These are phyloP conservation scores for Daldinia decipiens DNA, from an alignment of 495 filamentous ascomycete genomes.

Conservation along the genomic window DNA sequence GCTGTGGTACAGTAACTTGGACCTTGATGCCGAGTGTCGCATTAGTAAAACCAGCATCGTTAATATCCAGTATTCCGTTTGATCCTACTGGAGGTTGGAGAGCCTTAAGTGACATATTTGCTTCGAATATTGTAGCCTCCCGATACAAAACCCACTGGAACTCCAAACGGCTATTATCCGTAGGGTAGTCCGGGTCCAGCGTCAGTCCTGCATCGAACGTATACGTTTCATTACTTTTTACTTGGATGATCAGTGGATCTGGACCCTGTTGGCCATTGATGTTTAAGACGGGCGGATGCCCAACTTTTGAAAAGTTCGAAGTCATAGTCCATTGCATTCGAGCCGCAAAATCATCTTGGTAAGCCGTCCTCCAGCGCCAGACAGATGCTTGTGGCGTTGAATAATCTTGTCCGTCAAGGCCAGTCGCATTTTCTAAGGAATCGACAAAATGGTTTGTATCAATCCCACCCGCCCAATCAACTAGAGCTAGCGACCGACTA, in stretches of 20 bases:
- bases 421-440: slow-evolving; percentile 6
- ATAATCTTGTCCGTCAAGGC: slow-evolving; percentile 16
- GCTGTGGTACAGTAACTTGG: not conserved
- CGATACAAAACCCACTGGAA: slow-evolving; percentile 1
- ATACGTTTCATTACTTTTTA: not conserved
- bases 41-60: not conserved
- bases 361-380: slow-evolving; percentile 22
- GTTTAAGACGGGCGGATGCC: slow-evolving; percentile 18
- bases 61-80: not conserved
- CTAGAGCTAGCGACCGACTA: not conserved
- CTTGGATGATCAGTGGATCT: not conserved
- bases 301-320: slow-evolving; percentile 9
- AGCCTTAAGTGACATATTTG: not conserved
- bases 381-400: slow-evolving; percentile 17
- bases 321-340: slow-evolving; percentile 25
- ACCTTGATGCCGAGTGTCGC: not conserved
- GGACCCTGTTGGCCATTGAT: not conserved
- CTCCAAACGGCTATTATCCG: not conserved
- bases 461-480: slow-evolving; percentile 5
- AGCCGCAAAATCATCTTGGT: slow-evolving; percentile 25
- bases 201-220: not conserved
- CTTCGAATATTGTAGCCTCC: not conserved
- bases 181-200: not conserved
- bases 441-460: slow-evolving; percentile 12
- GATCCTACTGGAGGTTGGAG: not conserved